Base-by-base conservation (phyloP, 2,329 filamentous ascomycete species). In the Bipolaris victoriae region DNA sequence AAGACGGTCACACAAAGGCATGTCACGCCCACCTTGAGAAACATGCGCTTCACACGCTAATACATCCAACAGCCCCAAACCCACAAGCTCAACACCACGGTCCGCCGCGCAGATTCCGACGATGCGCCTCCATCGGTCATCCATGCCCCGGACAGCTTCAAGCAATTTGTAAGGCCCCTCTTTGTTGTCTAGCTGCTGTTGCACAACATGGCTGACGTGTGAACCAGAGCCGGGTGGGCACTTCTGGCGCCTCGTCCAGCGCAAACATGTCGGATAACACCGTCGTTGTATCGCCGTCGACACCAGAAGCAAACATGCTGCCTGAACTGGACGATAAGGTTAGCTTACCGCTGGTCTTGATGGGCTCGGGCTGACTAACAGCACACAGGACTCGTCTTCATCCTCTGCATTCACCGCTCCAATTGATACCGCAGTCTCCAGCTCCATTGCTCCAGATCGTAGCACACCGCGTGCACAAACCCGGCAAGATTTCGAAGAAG, bases 81-180 rank as follows among this genome's bases (percentile, higher is more conserved):
- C 48, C 72, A 71, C 20, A 78, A 77, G 70, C 76, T 84, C 47
- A 76, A 83, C 60, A 85, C 81, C 7, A 66, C 74, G 29, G 60
- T 66, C 44, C 71, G 75, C 49, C 61, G 78, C 69, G 88, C 74
- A 80, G 87, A 72, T 51, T 84, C 84, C 22, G 88, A 87, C 60
- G 91, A 96, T 64, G 91, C 93, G 65, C 89, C 92, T 22, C 84
- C 91, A 51, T 97, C 93, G 1, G 93, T 96, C 52, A 97, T 97
- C 65, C 93, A 97, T 81, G 91, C 91, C 15, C 92, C 93, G 0
- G 84, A 91, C 63, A 91, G 89, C 60, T 97, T 95, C 76, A 84
- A 86, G 54, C 86, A 86, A 66, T 96, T 95, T 85, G 91, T 95
- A 63, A 58, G 72, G 65, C 41, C 57, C 44, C 44, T 52, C 16